Base-by-base conservation (phyloP, 2,329 filamentous ascomycete genomes). In the Venturia asperata region DNA sequence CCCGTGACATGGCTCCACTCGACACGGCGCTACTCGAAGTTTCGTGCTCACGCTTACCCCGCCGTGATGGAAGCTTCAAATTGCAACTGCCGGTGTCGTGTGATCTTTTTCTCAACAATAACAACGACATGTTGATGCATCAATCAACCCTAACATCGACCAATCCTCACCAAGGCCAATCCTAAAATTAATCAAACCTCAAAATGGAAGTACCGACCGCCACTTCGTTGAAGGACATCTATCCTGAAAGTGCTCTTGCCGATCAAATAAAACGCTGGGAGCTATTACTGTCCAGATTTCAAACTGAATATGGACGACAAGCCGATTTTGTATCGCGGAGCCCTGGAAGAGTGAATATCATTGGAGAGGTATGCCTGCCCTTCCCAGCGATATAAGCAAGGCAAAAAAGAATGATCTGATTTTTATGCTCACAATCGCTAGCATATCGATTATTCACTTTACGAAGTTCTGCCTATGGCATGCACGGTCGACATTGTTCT, bases 361-460 rank as follows among this genome's bases (percentile, higher is more conserved):
- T 67, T 21, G 67, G 66, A 10, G 66, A 67, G 52, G 66, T 67
- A 37, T 37, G 61, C 15, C 13, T 27, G 30, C 30, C 30, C 30
- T 34, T 34, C 6, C 6, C 30, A 6, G 30, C 30, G 30, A 34
- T 27, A 3, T 27, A 15, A 3, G 9, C 39, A 10, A 2, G 15
- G 39, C 3, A 41, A 27, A 27, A 27, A 27, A 13, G 10, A 30
- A 52, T 5, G 13, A 10, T 15, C 30, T 10, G 27, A 11, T 5
- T n/a, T 27, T 52, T 10, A 27, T 11, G 5, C 27, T 37, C n/a
- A 37, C 27, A 6, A 19, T 27, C 21, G 13, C 24, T 66, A 81
- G 82, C 94, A 99, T 80, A 96, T 99, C 72, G 94, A 99, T 80
- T 99, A 99, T 80, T 96, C 91, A 17, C 85, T 99, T 24, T 99